Evolutionary conservation across 2,329 filamentous ascomycete species (phyloP).

Genomic region (Dactylella cylindrospora): DNA sequence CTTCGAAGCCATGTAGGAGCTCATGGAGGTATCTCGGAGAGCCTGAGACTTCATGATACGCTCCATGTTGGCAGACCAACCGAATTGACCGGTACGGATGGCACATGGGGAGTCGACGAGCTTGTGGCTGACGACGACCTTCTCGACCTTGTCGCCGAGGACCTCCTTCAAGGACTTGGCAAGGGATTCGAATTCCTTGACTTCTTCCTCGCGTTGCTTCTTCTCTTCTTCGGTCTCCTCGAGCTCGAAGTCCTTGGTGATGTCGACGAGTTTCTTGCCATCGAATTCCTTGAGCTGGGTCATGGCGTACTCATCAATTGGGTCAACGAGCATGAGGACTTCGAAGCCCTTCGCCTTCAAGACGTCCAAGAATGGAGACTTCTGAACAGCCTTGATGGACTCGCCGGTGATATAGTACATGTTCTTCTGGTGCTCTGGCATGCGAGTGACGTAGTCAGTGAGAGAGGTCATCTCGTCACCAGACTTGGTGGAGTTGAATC

Average conservation of each 20-base stretch:
- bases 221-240: conserved; percentile 99
- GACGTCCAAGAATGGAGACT: conserved; percentile 97
- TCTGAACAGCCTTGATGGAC: conserved; percentile 95
- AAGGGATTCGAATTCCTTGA: conserved; percentile 95
- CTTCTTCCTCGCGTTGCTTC: conserved; percentile 87
- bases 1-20: conserved; percentile 99
- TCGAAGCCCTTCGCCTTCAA: conserved; percentile 99
- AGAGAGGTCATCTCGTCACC: conserved; percentile 94
- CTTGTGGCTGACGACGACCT: conserved; percentile 99
- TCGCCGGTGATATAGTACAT: conserved; percentile 99
- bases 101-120: conserved; percentile 90
- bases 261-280: conserved; percentile 99
- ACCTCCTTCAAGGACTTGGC: conserved; percentile 99
- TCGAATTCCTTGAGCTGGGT: conserved; percentile 99
- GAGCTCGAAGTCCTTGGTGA: conserved; percentile 99
- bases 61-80: conserved; percentile 99
- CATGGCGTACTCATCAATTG: conserved; percentile 99
- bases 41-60: conserved; percentile 99
- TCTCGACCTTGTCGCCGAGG: conserved; percentile 98
- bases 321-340: conserved; percentile 98
- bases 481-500: conserved; percentile 99
- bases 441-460: conserved; percentile 95
- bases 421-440: conserved; percentile 99
- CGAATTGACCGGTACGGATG: conserved; percentile 99
- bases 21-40: conserved; percentile 99